Base-by-base conservation (phyloP, 108 stramenopile species). In the Hondaea fermentalgiana region DNA sequence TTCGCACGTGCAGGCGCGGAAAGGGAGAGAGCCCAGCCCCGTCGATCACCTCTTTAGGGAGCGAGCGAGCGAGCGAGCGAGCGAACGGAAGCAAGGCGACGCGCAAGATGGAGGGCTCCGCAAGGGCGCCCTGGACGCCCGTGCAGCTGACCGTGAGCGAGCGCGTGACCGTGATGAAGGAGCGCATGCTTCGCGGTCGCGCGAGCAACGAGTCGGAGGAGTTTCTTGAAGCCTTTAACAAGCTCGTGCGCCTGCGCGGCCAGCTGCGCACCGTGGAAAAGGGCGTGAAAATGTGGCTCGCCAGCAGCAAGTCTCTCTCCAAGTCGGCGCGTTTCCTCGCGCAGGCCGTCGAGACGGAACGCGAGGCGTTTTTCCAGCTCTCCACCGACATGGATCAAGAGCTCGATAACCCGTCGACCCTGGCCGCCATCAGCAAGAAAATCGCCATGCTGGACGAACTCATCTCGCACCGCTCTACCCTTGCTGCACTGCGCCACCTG, bases 241-340 rank as follows among this genome's bases (percentile, higher is more conserved):
- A 83, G 76, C 76, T 83, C 25, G 19, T 53, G 76, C 76, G 76
- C 43, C 76, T 83, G 76, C 76, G 76, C 76, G 28, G 51, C 23
- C 76, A 83, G 76, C 76, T 83, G 16, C 45, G 51, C 16, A 28
- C n/a, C 51, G 76, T 83, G 76, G 23, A 53, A 12, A 83, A 83
- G 51, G 76, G 76, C 45, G 51, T 83, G 76, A 47, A 53, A 12
- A 83, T 53, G 51, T 83, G 76, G 76, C 12, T 47, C 25, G 51
- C 45, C 6, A 83, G 51, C 76, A 53, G 49, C 49, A 83, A 83
- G 51, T 53, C 49, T 6, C 51, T 83, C 23, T 21, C 4, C 19
- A 83, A 35, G 76, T 83, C 76, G n/a, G 76, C 76, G 28, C 12
- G 45, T 19, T 83, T 83, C 76, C 76, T 83, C 23, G 76, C 76